phyloP scores from a whole-genome alignment of 2,329 filamentous ascomycete species.

The Paradendryphiella salina region DNA sequence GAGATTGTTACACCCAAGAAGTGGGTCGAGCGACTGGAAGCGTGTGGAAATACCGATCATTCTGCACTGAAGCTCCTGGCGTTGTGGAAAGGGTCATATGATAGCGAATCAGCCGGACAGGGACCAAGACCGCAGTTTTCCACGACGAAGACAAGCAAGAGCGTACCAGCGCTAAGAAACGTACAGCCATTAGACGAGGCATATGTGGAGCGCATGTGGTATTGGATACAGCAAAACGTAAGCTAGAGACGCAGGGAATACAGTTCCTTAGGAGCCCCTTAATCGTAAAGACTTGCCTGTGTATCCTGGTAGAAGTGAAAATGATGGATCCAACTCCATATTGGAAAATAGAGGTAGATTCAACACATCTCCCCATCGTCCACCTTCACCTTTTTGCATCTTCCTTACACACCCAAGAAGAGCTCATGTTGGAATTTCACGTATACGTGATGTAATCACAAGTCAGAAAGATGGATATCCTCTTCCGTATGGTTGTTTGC shows the following conservation, averaged over 20 bases:
- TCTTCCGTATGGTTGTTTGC: too few species aligned
- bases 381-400: too few species aligned
- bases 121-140: conserved; percentile 38
- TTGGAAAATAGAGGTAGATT: too few species aligned
- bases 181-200: conserved; percentile 50
- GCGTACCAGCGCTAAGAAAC: conserved; percentile 42
- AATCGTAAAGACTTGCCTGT: too few species aligned
- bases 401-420: too few species aligned
- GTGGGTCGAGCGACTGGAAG: conserved; percentile 52
- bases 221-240: conserved; percentile 38
- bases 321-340: too few species aligned
- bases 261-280: too few species aligned
- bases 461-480: too few species aligned
- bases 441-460: too few species aligned
- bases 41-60: conserved; percentile 42
- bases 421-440: too few species aligned
- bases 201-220: conserved; percentile 52
- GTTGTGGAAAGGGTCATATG: conserved; percentile 55
- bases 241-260: not conserved
- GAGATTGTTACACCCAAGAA: conserved; percentile 48
- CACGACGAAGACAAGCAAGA: conserved; percentile 37
- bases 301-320: too few species aligned
- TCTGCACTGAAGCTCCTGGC: conserved; percentile 54
- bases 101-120: conserved; percentile 7
- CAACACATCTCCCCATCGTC: too few species aligned